phyloP scores from a whole-genome alignment of 169 alveolate species.

The Cystoisospora suis region DNA sequence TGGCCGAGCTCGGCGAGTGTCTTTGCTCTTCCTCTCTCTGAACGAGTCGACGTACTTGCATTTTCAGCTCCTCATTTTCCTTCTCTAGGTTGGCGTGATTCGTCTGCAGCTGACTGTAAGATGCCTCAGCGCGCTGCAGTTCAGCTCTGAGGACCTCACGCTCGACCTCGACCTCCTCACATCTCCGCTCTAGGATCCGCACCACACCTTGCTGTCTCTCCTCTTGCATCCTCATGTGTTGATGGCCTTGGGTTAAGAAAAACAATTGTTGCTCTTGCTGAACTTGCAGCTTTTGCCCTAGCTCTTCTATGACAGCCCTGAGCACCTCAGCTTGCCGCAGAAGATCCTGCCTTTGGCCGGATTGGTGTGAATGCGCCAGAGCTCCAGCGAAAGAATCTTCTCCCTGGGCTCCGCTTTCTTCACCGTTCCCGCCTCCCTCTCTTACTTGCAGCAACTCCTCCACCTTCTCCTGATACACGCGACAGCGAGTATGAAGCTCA shows the following conservation, averaged over 20 bases:
- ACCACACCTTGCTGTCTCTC: neutral
- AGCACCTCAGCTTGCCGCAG: slow-evolving; percentile 11
- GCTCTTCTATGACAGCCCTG: slow-evolving; percentile 1
- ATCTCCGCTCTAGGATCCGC: neutral
- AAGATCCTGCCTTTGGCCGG: too few relatives aligned
- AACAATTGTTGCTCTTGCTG: slow-evolving; percentile 12
- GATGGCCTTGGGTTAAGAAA: slow-evolving; percentile 1
- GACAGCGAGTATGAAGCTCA: neutral
- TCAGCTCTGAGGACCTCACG: neutral
- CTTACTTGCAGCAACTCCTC: neutral
- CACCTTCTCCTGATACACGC: slow-evolving; percentile 13
- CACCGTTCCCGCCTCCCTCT: neutral
- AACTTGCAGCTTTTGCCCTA: neutral
- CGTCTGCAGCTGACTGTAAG: slow-evolving; percentile 4
- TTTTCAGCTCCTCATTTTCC: too few relatives aligned
- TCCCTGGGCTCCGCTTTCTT: neutral
- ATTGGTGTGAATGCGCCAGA: too few relatives aligned
- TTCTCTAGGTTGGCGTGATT: neutral
- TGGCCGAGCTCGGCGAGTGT: too few relatives aligned
- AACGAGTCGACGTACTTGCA: neutral
- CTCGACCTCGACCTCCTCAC: neutral
- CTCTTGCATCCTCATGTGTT: neutral
- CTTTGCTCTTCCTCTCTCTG: neutral
- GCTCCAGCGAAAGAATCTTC: too few relatives aligned
- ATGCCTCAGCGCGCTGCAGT: slow-evolving; percentile 15